A percentile compares a stretch with the other conserved stretches of the same genome.
These are phyloP conservation scores for Penstemon barbatus DNA, from an alignment of 257 asterid genomes.

Conservation along the genomic window DNA sequence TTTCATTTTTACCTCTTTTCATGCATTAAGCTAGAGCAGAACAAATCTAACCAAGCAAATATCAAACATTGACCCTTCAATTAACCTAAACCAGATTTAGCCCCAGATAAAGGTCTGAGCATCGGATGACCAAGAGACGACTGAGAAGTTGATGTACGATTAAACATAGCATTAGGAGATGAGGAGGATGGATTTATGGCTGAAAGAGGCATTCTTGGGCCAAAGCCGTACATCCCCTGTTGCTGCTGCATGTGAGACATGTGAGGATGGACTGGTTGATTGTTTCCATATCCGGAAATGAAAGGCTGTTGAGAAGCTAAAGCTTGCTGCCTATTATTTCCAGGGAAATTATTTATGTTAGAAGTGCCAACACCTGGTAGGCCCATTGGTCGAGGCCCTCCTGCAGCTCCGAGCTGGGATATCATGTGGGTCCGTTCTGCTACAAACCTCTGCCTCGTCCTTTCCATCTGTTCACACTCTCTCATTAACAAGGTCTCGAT, in stretches of 20 bases:
- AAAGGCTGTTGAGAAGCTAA: slow-evolving; percentile 62
- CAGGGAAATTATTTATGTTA: slow-evolving; percentile 41
- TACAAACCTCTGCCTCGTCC: slow-evolving; percentile 72
- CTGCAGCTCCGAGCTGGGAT: slow-evolving; percentile 55
- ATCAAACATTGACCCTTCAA: slow-evolving; percentile 20
- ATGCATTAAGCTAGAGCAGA: slow-evolving; percentile 27
- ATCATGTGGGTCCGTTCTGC: slow-evolving; percentile 60
- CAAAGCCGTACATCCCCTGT: slow-evolving; percentile 74
- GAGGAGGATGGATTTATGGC: slow-evolving; percentile 76
- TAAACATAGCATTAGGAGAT: slow-evolving; percentile 49
- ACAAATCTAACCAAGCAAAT: slow-evolving; percentile 27
- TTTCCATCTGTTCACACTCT: slow-evolving; percentile 95
- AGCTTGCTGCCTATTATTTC: slow-evolving; percentile 64
- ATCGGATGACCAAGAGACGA: slow-evolving; percentile 60
- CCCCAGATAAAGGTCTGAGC: slow-evolving; percentile 72
- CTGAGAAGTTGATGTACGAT: slow-evolving; percentile 61
- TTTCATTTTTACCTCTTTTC: slow-evolving; percentile 23
- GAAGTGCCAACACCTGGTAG: slow-evolving; percentile 50
- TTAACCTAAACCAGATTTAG: slow-evolving; percentile 74
- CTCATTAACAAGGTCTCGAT: slow-evolving; percentile 90
- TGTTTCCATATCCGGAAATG: slow-evolving; percentile 60
- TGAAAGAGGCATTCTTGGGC: slow-evolving; percentile 83
- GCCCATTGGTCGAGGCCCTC: slow-evolving; percentile 54
- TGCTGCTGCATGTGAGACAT: slow-evolving; percentile 74
- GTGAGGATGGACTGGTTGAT: slow-evolving; percentile 73